Conservation (phyloP, 75 land plant species). For the Sequoiadendron giganteum region DNA sequence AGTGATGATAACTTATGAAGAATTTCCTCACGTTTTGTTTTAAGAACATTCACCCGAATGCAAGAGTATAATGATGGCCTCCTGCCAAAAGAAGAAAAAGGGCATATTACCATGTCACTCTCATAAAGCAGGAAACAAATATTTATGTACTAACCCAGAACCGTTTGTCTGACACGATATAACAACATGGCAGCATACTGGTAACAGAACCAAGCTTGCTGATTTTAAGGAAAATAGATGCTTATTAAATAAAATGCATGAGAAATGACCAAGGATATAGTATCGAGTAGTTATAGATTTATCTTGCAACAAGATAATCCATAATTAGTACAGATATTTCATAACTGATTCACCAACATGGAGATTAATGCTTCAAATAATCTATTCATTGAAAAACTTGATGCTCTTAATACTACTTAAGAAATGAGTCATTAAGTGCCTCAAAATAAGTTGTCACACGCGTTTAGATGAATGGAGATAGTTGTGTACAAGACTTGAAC, state of each 20-base stretch:
- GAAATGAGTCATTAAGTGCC: too few relatives aligned
- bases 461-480: too few relatives aligned
- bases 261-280: background rate
- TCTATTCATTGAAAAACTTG: too few relatives aligned
- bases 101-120: slow-evolving; percentile 3
- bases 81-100: slow-evolving; percentile 36
- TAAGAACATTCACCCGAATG: slow-evolving; percentile 87
- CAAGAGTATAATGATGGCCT: slow-evolving; percentile 81
- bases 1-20: slow-evolving; percentile 44
- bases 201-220: background rate
- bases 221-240: background rate
- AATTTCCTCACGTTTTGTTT: slow-evolving; percentile 59
- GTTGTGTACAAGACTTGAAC: too few relatives aligned
- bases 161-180: background rate
- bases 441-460: too few relatives aligned
- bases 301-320: background rate
- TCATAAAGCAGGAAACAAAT: background rate
- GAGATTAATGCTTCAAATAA: background rate
- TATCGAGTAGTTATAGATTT: background rate
- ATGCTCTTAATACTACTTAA: too few relatives aligned
- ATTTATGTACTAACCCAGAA: background rate
- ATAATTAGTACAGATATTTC: too few relatives aligned
- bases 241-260: background rate
- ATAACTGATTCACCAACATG: background rate
- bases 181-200: background rate